Conservation (phyloP, 495 filamentous ascomycete species). For the Penicillium cosmopolitanum region DNA sequence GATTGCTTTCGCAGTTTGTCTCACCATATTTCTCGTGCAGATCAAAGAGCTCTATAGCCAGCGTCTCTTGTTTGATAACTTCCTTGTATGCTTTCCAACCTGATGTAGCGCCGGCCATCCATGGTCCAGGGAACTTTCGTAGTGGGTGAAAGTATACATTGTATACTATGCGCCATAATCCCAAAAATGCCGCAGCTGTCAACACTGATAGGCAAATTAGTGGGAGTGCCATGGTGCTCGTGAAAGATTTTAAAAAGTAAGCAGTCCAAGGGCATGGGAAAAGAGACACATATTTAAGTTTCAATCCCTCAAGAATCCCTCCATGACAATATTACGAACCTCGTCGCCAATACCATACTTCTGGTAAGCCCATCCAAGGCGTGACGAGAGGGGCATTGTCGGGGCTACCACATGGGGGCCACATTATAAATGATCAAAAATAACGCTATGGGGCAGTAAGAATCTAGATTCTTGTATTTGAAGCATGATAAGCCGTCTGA, state of each 20-base stretch:
- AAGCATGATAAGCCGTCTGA: neutral
- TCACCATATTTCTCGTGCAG: conserved; percentile 9
- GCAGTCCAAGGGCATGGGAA: neutral
- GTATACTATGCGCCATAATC: conserved; percentile 6
- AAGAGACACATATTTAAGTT: neutral
- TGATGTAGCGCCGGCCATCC: conserved; percentile 12
- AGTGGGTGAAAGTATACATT: conserved; percentile 8
- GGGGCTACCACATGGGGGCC: neutral
- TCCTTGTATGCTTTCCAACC: conserved; percentile 15
- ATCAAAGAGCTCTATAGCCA: conserved; percentile 6
- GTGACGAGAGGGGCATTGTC: neutral
- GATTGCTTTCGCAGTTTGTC: neutral
- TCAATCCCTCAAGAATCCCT: neutral
- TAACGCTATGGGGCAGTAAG: neutral
- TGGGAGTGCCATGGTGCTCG: neutral
- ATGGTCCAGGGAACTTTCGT: conserved; percentile 9
- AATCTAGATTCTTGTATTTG: neutral
- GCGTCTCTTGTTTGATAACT: conserved; percentile 8
- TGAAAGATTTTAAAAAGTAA: neutral
- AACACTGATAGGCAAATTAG: conserved; percentile 6
- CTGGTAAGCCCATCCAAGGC: neutral
- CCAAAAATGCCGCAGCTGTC: neutral
- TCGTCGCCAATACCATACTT: neutral
- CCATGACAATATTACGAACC: neutral
- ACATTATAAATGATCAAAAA: neutral